These are phyloP conservation scores for Viola pubescens DNA, from an alignment of 441 rosid species.

Conservation along the genomic window DNA sequence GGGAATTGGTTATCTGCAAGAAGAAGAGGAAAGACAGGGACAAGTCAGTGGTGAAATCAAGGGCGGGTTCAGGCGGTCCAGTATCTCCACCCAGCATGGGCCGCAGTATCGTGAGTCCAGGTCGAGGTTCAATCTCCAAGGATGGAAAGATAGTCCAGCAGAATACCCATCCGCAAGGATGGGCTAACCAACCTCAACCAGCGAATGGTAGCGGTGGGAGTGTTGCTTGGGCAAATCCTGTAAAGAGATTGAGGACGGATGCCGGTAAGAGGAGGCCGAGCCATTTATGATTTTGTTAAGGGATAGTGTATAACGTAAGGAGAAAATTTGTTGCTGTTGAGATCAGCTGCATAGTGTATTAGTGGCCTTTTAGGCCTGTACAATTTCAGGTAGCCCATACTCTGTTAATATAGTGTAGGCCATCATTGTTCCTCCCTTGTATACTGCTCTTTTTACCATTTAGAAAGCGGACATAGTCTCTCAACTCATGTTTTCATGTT, in stretches of 20 bases:
- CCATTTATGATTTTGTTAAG: slow-evolving; percentile 43
- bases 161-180: slow-evolving; percentile 48
- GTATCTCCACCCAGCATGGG: slow-evolving; percentile 72
- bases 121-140: slow-evolving; percentile 40
- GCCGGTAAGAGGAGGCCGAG: slow-evolving; percentile 91
- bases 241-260: slow-evolving; percentile 93
- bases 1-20: slow-evolving; percentile 93
- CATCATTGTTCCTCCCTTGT: slow-evolving; percentile 23
- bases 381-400: slow-evolving; percentile 25
- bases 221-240: slow-evolving; percentile 99
- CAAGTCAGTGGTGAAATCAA: slow-evolving; percentile 50
- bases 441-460: slow-evolving; percentile 17
- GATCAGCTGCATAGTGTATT: slow-evolving; percentile 18
- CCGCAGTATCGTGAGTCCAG: slow-evolving; percentile 57
- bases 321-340: slow-evolving; percentile 19
- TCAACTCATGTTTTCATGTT: neutral
- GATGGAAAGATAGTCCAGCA: slow-evolving; percentile 47
- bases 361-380: slow-evolving; percentile 20
- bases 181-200: slow-evolving; percentile 66
- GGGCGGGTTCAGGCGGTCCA: slow-evolving; percentile 66
- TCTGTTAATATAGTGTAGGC: slow-evolving; percentile 33
- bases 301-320: slow-evolving; percentile 21
- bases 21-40: slow-evolving; percentile 98
- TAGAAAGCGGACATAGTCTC: slow-evolving; percentile 26
- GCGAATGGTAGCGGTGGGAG: slow-evolving; percentile 49